Evolutionary conservation across 768 basidiomycete genomes (phyloP).

Genomic region (Lentinula raphanica): DNA sequence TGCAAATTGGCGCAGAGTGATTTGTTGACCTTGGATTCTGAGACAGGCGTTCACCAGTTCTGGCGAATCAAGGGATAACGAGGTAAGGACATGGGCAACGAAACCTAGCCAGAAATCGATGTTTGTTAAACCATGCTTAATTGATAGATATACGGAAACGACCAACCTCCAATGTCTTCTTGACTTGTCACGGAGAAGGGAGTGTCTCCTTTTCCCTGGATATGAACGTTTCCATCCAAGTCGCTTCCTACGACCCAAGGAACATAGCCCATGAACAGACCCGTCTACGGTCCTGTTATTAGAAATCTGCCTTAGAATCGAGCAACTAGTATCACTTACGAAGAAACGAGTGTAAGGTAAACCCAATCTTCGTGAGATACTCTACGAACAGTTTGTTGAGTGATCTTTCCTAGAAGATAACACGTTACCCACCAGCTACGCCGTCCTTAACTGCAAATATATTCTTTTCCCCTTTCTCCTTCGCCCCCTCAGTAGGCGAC

Average conservation of each 20-base stretch:
- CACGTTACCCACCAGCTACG: constrained; percentile 18
- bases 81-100: constrained; percentile 28
- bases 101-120: constrained; percentile 20
- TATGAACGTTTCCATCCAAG: constrained; percentile 20
- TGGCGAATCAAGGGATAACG: constrained; percentile 15
- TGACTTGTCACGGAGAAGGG: constrained; percentile 24
- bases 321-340: constrained; percentile 15
- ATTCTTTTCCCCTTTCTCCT: constrained; percentile 15
- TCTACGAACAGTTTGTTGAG: constrained; percentile 11
- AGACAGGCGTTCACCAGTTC: constrained; percentile 24
- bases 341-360: constrained; percentile 27
- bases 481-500: constrained; percentile 27
- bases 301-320: not conserved
- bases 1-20: constrained; percentile 19
- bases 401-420: not conserved
- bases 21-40: constrained; percentile 31
- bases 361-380: constrained; percentile 22
- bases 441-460: constrained; percentile 19
- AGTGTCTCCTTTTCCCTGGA: constrained; percentile 25
- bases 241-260: constrained; percentile 20
- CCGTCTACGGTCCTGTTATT: constrained; percentile 26
- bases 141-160: not conserved
- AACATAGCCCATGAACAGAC: constrained; percentile 13
- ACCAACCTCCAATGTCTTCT: constrained; percentile 24
- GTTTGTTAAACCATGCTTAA: not conserved